Percentiles rank a stretch among this genome's conserved stretches.
Conservation (phyloP, 768 basidiomycete genomes). For the Mycena galopus region DNA sequence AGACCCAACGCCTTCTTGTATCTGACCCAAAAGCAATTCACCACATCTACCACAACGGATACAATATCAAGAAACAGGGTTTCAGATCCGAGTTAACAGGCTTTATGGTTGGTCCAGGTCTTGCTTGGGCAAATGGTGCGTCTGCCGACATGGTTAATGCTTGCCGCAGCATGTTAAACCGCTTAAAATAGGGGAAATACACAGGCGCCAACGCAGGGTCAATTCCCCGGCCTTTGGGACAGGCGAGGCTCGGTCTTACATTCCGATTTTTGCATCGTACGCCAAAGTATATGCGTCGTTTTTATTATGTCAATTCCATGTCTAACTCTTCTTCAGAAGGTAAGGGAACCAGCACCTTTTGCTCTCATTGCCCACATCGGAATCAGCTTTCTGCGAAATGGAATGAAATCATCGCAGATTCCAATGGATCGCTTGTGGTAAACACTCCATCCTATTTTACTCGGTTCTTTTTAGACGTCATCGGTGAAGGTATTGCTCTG, state of each 20-base stretch:
- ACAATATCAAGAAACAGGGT: constrained; percentile 65
- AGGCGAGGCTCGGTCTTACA: constrained; percentile 63
- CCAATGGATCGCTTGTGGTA: constrained; percentile 57
- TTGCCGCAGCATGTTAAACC: constrained; percentile 44
- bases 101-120: constrained; percentile 63
- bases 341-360: background rate
- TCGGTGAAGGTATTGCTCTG: constrained; percentile 61
- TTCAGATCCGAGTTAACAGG: constrained; percentile 64
- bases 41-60: constrained; percentile 56
- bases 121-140: constrained; percentile 67
- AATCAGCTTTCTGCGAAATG: constrained; percentile 59
- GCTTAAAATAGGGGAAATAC: constrained; percentile 51
- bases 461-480: constrained; percentile 64
- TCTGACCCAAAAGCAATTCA: constrained; percentile 72
- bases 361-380: constrained; percentile 51
- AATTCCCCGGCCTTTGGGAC: constrained; percentile 70
- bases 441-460: constrained; percentile 67
- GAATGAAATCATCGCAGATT: constrained; percentile 56
- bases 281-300: constrained; percentile 51
- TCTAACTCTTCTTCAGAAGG: constrained; percentile 11
- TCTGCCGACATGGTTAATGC: background rate
- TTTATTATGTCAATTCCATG: constrained; percentile 37
- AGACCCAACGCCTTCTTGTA: constrained; percentile 69
- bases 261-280: constrained; percentile 61
- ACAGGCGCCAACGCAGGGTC: constrained; percentile 66